Evolutionary conservation across 2,329 filamentous ascomycete species (phyloP), one percentile per base, ranked within the genome.

Genomic region (Aspergillus niger): DNA sequence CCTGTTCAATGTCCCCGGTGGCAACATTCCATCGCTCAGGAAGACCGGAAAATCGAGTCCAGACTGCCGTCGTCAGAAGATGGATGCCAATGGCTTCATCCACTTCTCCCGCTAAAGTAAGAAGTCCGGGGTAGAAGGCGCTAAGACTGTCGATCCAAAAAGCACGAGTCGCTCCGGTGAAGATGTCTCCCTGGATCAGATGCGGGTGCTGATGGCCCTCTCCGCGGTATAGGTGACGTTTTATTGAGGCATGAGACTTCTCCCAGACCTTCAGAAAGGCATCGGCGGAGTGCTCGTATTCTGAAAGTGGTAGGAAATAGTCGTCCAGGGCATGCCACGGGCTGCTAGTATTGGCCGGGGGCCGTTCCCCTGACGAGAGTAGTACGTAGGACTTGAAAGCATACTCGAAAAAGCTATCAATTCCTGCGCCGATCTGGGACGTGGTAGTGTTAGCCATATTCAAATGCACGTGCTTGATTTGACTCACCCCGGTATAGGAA

Each of bases 371-470:
- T 1, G 91, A 91, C 2, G 94, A 97, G 22, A 98, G 85, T 24
- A 99, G 79, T 61, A 99, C 91, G 72, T 97, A 89, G 17, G 92
- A 92, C 77, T 99, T 99, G 70, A 98, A 84, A 3, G 95, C 93
- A 76, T 99, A 99, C 78, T 99, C 95, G 71, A 97, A 98, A 79
- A 99, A 99, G 77, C 93, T 97, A 79, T 99, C 95, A 70, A 97
- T 92, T 41, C 95, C 95, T 7, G 95, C 95, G 53, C 95, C 95
- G 68, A 99, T 96, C 79, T 81, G 55, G 48, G 50, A 32, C 24
- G n/a, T 32, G 47, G 65, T 59, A 65, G 59, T 8, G 15, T 64
- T 41, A 65, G 58, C 39, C 24, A 55, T 30, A 22, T 26, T 5
- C 20, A 22, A 38, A 15, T 30, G 24, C 49, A 52, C 60, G 41